Percentiles rank a stretch among this genome's conserved stretches.
Conservation (phyloP, 257 asterid genomes). For the Cinchona pubescens region DNA sequence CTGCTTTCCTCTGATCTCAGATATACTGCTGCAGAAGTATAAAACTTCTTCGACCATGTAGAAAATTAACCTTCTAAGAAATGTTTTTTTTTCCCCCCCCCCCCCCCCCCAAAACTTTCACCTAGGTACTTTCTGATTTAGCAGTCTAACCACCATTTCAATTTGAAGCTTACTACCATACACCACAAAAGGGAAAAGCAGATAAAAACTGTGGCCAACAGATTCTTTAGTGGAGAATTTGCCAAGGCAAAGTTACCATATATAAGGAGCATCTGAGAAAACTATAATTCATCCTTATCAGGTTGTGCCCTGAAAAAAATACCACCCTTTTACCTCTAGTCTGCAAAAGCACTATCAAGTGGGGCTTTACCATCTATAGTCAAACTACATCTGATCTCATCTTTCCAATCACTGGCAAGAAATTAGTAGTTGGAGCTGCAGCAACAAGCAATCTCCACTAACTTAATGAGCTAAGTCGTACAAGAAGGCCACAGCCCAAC, state of each 20-base stretch:
- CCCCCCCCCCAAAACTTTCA: too few relatives aligned
- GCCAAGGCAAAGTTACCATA: not conserved
- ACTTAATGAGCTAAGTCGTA: not conserved
- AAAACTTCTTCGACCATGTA: not conserved
- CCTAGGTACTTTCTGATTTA: not conserved
- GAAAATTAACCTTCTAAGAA: not conserved
- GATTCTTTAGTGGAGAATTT: not conserved
- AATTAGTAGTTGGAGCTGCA: not conserved
- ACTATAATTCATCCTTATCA: not conserved
- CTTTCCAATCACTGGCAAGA: not conserved
- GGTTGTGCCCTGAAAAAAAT: not conserved
- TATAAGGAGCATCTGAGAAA: not conserved
- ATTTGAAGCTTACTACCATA: not conserved
- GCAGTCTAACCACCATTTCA: not conserved
- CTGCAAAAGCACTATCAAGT: not conserved
- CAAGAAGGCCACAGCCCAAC: not conserved
- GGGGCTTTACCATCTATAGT: not conserved
- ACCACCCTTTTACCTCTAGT: not conserved
- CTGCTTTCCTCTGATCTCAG: not conserved
- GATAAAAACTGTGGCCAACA: not conserved
- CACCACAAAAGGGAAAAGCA: not conserved
- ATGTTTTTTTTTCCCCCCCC: too few relatives aligned
- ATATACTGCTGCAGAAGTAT: not conserved
- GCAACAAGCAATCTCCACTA: too few relatives aligned
- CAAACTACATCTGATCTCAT: not conserved